Conservation (phyloP, 2,329 filamentous ascomycete species). For the Chaetomiaceae sp. region DNA sequence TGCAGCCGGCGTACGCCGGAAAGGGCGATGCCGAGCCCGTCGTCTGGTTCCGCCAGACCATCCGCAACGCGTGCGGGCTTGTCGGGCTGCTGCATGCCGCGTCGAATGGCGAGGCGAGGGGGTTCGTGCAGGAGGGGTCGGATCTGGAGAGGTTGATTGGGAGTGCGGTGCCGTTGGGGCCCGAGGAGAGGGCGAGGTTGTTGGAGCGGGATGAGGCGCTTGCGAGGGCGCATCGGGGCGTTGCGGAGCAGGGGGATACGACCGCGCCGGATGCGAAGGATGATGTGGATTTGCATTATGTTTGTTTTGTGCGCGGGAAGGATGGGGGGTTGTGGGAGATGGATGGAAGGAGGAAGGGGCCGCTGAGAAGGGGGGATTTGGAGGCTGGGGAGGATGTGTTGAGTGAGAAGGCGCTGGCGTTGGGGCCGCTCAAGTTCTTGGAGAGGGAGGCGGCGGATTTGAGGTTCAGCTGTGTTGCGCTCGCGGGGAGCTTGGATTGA, state of each 20-base stretch:
- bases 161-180: constrained; percentile 64
- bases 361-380: constrained; percentile 52
- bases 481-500: constrained; percentile 49
- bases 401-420: constrained; percentile 66
- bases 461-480: constrained; percentile 54
- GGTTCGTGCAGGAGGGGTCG: constrained; percentile 53
- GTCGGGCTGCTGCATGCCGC: constrained; percentile 84
- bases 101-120: constrained; percentile 66
- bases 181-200: constrained; percentile 61
- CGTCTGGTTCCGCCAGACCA: constrained; percentile 92
- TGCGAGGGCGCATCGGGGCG: constrained; percentile 71
- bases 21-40: constrained; percentile 68
- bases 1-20: constrained; percentile 59
- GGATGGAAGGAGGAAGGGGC: constrained; percentile 55
- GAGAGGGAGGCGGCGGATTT: constrained; percentile 52
- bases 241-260: constrained; percentile 74
- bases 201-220: constrained; percentile 73
- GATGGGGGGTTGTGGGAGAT: constrained; percentile 61
- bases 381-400: constrained; percentile 62
- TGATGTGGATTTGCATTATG: constrained; percentile 89
- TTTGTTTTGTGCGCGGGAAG: constrained; percentile 78
- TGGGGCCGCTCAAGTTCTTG: constrained; percentile 59
- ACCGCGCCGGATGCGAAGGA: constrained; percentile 71
- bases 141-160: constrained; percentile 61
- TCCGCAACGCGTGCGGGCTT: constrained; percentile 85